Conservation (phyloP, 331 rosid species). For the Pyrus hybrid region DNA sequence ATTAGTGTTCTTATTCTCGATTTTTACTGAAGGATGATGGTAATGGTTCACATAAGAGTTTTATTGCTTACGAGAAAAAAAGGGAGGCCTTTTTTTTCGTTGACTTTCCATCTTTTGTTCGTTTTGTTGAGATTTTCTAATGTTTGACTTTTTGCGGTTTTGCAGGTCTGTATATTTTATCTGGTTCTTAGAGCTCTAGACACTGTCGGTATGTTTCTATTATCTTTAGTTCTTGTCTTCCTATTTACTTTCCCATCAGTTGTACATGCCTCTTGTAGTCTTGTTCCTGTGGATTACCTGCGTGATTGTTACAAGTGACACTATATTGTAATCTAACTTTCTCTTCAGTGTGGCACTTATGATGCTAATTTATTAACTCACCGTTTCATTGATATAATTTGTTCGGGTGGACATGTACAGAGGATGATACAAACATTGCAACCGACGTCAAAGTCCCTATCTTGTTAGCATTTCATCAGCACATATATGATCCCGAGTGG, state of each 20-base stretch:
- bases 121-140: background rate
- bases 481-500: conserved; percentile 73
- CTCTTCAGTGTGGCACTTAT: background rate
- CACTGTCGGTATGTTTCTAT: conserved; percentile 67
- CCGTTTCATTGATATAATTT: conserved; percentile 2
- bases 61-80: background rate
- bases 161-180: conserved; percentile 88
- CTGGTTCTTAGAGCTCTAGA: conserved; percentile 98
- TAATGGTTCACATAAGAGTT: background rate
- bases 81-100: background rate
- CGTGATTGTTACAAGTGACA: background rate
- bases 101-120: background rate
- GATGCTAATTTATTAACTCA: background rate
- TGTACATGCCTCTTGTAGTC: background rate
- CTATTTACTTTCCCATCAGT: background rate
- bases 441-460: conserved; percentile 86
- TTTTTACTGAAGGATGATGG: background rate
- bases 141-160: background rate
- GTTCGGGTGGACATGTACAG: conserved; percentile 33
- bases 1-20: background rate
- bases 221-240: conserved; percentile 4
- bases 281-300: background rate
- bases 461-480: conserved; percentile 64
- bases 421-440: conserved; percentile 88
- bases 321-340: background rate